Conservation (phyloP, 345 rosid genomes). For the Hibiscus mutabilis region DNA sequence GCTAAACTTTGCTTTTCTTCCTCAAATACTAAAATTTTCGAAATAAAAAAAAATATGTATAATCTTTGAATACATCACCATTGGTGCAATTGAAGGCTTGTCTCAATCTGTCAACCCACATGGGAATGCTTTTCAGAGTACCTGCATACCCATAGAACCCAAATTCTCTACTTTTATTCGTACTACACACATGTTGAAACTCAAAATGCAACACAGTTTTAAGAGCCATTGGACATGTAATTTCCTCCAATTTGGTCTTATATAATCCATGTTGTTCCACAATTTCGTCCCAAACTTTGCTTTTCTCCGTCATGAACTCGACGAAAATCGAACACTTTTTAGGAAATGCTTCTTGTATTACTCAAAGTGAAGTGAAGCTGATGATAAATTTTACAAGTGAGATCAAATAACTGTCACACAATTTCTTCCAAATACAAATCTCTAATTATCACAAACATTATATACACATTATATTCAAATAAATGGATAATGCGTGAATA, state of each 20-base stretch:
- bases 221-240: constrained; percentile 23
- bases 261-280: constrained; percentile 24
- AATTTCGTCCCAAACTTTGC: constrained; percentile 27
- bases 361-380: too few relatives aligned
- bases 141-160: constrained; percentile 26
- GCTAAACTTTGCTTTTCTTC: too few relatives aligned
- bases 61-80: too few relatives aligned
- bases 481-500: too few relatives aligned
- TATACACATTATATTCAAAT: too few relatives aligned
- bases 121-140: constrained; percentile 17
- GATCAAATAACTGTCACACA: too few relatives aligned
- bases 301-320: constrained; percentile 18
- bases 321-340: too few relatives aligned
- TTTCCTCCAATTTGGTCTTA: constrained; percentile 28
- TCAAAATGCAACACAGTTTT: constrained; percentile 11
- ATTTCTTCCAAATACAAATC: constrained; percentile 24
- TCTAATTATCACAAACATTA: too few relatives aligned
- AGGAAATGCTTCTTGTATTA: too few relatives aligned
- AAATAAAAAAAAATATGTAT: neutral
- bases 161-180: constrained; percentile 36
- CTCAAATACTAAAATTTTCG: neutral
- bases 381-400: too few relatives aligned
- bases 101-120: constrained; percentile 29
- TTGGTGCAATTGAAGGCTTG: too few relatives aligned
- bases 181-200: constrained; percentile 35